Evolutionary conservation across 2,329 filamentous ascomycete genomes (phyloP), one percentile per base, ranked within the genome.

Genomic region (Pseudogymnoascus sp.): DNA sequence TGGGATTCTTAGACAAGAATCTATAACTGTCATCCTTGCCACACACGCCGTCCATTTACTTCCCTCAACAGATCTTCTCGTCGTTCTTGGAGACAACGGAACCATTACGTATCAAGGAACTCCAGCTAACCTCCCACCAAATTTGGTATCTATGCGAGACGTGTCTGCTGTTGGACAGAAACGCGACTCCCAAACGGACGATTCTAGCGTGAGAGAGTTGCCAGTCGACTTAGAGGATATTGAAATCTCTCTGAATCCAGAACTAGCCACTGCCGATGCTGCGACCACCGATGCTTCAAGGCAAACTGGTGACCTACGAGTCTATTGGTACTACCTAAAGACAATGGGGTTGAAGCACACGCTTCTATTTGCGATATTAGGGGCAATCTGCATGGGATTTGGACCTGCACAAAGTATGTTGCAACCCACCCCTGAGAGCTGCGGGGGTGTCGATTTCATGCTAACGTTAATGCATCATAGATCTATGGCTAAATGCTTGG

Each of bases 11-110:
- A 45, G 40, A 23, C 65, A 11, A 49, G 70, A 68, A 62, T 66
- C 67, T 0, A 71, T 71, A 1, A 76, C 76, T 0, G 67, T 74
- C 0, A 25, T 79, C 2, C 67, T 78, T 4, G 71, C 73, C 4
- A 76, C 74, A 23, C 61, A 65, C 28, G 31, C 63, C 12, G 45
- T 55, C 28, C 49, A 55, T 55, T 33, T 55, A 14, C 25, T 55
- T 6, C 49, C 49, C 3, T 18, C 49, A 7, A 14, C 63, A 5
- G 64, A 65, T 49, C 33, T 64, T 25, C 60, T 65, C 11, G 55
- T 65, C 7, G 62, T 61, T 28, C 60, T 65, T n/a, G 55, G 41
- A 43, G 60, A 65, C 6, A 31, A 52, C 8, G 64, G 64, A 21
- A 28, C 18, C 25, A 43, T 64, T 28, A 28, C n/a, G 9, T 55